Conservation (phyloP, 345 rosid species). For the Sonneratia caseolaris region DNA sequence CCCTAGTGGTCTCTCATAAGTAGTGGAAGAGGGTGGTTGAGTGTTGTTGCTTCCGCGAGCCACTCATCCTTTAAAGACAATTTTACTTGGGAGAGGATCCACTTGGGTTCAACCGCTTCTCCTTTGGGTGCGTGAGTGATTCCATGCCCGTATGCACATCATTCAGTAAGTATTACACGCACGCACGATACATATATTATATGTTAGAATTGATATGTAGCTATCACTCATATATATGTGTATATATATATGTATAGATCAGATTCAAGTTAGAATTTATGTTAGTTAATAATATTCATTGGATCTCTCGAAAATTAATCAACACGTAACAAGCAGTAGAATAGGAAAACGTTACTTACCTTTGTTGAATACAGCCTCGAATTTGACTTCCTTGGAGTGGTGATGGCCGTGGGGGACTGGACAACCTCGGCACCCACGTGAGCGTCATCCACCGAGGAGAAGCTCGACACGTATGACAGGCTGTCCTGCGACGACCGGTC, state of each 20-base stretch:
- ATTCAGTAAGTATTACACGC: no score
- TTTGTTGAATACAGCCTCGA: background rate
- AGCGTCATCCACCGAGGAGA: constrained; percentile 6
- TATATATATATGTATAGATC: no score
- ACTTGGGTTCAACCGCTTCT: background rate
- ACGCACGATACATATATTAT: no score
- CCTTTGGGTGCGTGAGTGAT: background rate
- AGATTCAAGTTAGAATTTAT: no score
- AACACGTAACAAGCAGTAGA: no score
- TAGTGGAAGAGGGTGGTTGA: background rate
- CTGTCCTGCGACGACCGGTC: background rate
- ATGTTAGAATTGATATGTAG: no score
- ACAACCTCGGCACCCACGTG: background rate
- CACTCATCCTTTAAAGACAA: background rate
- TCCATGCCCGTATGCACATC: background rate
- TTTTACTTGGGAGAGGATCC: background rate
- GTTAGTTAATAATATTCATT: no score
- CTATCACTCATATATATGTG: no score
- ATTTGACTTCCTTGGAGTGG: background rate
- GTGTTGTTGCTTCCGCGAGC: background rate
- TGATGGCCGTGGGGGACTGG: background rate
- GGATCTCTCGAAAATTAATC: no score
- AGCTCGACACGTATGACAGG: constrained; percentile 9
- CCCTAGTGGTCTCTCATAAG: background rate
- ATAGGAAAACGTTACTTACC: background rate